Conservation (phyloP, 2,329 filamentous ascomycete genomes). For the Cryphonectria japonica region DNA sequence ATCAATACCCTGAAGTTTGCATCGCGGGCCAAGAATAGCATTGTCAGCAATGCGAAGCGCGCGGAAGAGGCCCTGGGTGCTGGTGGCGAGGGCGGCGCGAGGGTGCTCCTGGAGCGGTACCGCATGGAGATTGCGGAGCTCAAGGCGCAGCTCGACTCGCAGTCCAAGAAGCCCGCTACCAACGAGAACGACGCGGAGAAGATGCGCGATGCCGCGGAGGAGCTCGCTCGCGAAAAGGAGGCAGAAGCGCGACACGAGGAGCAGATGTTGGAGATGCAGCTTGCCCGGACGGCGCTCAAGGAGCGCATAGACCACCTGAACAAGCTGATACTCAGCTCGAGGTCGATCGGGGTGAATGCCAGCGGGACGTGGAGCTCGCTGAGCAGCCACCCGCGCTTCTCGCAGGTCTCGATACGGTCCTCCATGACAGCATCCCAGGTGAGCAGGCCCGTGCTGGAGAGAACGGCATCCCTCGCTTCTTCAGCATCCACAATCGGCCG, state of each 20-base stretch:
- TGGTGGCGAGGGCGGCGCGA: slow-evolving; percentile 81
- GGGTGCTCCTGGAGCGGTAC: slow-evolving; percentile 89
- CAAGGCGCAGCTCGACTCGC: slow-evolving; percentile 77
- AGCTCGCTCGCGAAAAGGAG: slow-evolving; percentile 75
- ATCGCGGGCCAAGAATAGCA: slow-evolving; percentile 94
- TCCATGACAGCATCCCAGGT: slow-evolving; percentile 68
- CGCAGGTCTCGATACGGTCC: slow-evolving; percentile 59
- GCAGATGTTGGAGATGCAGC: slow-evolving; percentile 98
- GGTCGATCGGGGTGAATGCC: slow-evolving; percentile 90
- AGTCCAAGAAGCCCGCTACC: slow-evolving; percentile 70
- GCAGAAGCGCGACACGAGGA: slow-evolving; percentile 88
- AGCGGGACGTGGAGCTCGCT: slow-evolving; percentile 73
- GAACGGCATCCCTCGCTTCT: slow-evolving; percentile 70
- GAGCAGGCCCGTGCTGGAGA: slow-evolving; percentile 58
- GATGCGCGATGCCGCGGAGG: slow-evolving; percentile 68
- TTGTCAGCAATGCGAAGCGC: slow-evolving; percentile 94
- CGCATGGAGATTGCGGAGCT: slow-evolving; percentile 89
- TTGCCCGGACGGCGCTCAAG: slow-evolving; percentile 92
- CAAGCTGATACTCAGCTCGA: slow-evolving; percentile 90
- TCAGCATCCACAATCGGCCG: slow-evolving; percentile 62
- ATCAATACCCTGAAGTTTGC: slow-evolving; percentile 97
- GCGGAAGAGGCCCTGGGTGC: slow-evolving; percentile 85
- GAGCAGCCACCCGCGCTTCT: slow-evolving; percentile 66
- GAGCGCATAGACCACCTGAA: slow-evolving; percentile 98
- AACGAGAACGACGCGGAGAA: slow-evolving; percentile 67